Base-by-base conservation (phyloP, 345 rosid species). In the Diplotaxis tenuifolia region DNA sequence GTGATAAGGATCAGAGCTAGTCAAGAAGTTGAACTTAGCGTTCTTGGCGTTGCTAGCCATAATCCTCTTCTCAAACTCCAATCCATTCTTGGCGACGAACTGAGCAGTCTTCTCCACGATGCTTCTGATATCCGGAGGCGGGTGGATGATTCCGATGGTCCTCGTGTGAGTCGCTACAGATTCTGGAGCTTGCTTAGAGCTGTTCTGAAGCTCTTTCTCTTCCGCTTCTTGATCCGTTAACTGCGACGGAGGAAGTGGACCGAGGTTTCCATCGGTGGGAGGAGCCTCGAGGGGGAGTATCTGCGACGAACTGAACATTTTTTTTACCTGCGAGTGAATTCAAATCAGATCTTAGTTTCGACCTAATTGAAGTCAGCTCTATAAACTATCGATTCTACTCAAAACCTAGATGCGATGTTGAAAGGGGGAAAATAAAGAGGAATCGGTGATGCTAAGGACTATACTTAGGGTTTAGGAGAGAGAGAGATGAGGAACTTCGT, bases 281-380 rank as follows among this genome's bases (percentile, higher is more conserved):
- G 97, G 97, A 54, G 96, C 97, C 32, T 92, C 90, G 21, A 92
- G 92, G 18, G 87, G 85, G 79, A 92, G 83, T 49, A 88, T 92
- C 28, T 88, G 80, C 68, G 75, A 38, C 11, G 84, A 64, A 53
- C 86, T 73, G 2, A 83, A 79, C 96, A 89, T 92, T 67, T 68
- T 67, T 75, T 77, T 72, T 40, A 16, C 11, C 50, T 22, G 9
- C 2, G 14, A 62, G 9, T 16, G 20, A 11, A 67, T 52, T 11
- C 36, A 34, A 21, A 18, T 62, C 52, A 62, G 45, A 45, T 70
- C 62, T 45, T 45, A 3, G 50, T 45, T 45, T 45, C 50, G 50
- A 45, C 50, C 50, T 45, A n/a, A 45, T 45, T 45, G 50, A 40
- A 40, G 15, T 40, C n/a, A 5, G 47, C 47, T 12, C 47, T 40